Percentiles rank a stretch among this genome's conserved stretches.
Evolutionary conservation across 2,329 filamentous ascomycete genomes (phyloP).

Genomic region (Monilinia fructicola): DNA sequence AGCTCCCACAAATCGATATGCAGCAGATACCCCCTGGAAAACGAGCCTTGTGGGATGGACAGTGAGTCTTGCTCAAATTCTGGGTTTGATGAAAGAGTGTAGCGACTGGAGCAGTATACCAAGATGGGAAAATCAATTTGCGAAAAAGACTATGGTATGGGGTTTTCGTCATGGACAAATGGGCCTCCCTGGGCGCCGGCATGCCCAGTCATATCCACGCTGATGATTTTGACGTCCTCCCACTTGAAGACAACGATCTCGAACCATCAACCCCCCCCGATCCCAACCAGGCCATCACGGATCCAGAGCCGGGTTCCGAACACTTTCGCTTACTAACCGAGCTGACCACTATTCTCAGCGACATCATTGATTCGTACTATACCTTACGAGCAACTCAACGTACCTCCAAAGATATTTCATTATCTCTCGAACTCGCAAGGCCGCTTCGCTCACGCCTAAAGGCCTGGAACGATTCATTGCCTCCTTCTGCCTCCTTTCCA

Average conservation of each 20-base stretch:
- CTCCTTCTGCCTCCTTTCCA: too few relatives aligned
- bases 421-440: constrained; percentile 39
- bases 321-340: constrained; percentile 39
- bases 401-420: constrained; percentile 38
- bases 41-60: constrained; percentile 41
- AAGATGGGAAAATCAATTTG: constrained; percentile 39
- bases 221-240: constrained; percentile 40
- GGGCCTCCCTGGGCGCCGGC: constrained; percentile 41
- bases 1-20: constrained; percentile 40
- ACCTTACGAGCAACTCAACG: constrained; percentile 37
- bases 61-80: constrained; percentile 40
- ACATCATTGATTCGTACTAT: constrained; percentile 41
- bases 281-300: constrained; percentile 30
- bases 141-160: constrained; percentile 41
- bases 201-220: constrained; percentile 40
- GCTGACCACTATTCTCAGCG: constrained; percentile 40
- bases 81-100: constrained; percentile 40
- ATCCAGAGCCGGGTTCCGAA: constrained; percentile 32
- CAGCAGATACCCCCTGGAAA: constrained; percentile 41
- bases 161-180: constrained; percentile 42
- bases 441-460: constrained; percentile 37
- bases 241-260: constrained; percentile 34
- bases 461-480: constrained; percentile 40
- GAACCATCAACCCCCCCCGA: constrained; percentile 31
- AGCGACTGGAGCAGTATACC: constrained; percentile 39